Evolutionary conservation across 768 basidiomycete genomes (phyloP), one percentile per base, ranked within the genome.

Genomic region (Russula earlei): DNA sequence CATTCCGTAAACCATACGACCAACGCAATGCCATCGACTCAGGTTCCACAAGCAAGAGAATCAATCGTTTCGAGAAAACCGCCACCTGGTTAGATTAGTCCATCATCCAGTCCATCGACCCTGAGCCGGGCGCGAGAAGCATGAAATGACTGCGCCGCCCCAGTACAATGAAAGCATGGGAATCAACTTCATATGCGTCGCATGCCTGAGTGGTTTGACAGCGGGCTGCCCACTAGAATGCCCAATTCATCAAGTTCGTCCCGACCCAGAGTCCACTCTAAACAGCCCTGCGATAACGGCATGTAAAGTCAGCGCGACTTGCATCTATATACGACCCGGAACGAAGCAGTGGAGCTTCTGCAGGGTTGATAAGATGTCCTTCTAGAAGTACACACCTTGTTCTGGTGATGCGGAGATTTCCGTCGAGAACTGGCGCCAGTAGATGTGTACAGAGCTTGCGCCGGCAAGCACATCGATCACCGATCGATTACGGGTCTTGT

Each of bases 361-460:
- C 67, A 72, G 72, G 50, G 66, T n/a, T n/a, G n/a, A n/a, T n/a
- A n/a, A n/a, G n/a, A 78, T 17, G 84, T 91, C 54, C 66, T 77
- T 10, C 72, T 88, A 10, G 80, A 87, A 74, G 85, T 82, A 49
- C 62, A 75, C 64, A n/a, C 50, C 31, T 52, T 0, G n/a, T 15
- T 17, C 24, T 19, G n/a, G 27, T 11, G 22, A 34, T n/a, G 49
- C 45, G 5, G 46, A 42, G 2, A n/a, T 48, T 49, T 38, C 10
- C 40, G 29, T 24, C 31, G 8, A n/a, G n/a, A n/a, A n/a, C n/a
- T 38, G 31, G 34, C 17, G 31, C 44, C n/a, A 9, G 42, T 62
- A 84, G 81, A 85, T 85, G 6, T 89, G 86, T 85, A 85, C 75
- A 9, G 84, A 85, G 5, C 75, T 89, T 6, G 85, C 80, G 17